Base-by-base conservation (phyloP, 1,139 yeast genomes). In the Suhomyces bribrorum region DNA sequence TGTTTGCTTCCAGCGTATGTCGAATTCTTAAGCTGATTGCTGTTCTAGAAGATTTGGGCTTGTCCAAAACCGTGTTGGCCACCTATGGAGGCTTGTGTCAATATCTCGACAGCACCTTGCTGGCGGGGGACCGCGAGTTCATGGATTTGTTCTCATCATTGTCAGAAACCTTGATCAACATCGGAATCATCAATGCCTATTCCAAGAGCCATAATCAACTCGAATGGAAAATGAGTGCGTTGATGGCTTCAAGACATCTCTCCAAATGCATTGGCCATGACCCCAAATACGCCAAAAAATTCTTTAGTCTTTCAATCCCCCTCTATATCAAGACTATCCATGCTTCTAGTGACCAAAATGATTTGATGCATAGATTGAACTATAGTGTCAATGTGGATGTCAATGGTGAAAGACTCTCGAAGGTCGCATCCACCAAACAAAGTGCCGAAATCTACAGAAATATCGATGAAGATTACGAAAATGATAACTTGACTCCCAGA, bases 121-220 rank as follows among this genome's bases (percentile, higher is more conserved):
- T 87, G 50, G 72, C 82, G 13, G 95, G 95, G 27, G 92, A 87
- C 59, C 65, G 77, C 27, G 71, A 61, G 14, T 83, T 86, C 51
- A 76, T 83, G 9, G 66, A 69, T 44, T 55, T 66, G 27, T 77
- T 86, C 50, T 60, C 72, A 25, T 49, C 51, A 6, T 64, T 84
- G 29, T 58, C 73, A 9, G 62, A 64, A 22, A 46, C 48, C 8
- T 61, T 77, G 40, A 58, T 77, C 15, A 50, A 56, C 14, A 54
- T 59, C 28, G 66, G 64, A 12, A 48, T 50, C 9, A 43, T 47
- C 8, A 47, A 49, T 20, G 49, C 52, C 36, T 27, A 14, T 15
- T 26, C 42, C 30, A 9, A 40, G 46, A 50, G 59, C 45, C 73
- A 79, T 11, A 71, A 69, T 48, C 54, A 53, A 30, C 50, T 62